Percentiles rank a stretch among this genome's conserved stretches.
These are phyloP conservation scores for Sporothrix variecibatus DNA, from an alignment of 2,329 filamentous ascomycete genomes.

Conservation along the genomic window DNA sequence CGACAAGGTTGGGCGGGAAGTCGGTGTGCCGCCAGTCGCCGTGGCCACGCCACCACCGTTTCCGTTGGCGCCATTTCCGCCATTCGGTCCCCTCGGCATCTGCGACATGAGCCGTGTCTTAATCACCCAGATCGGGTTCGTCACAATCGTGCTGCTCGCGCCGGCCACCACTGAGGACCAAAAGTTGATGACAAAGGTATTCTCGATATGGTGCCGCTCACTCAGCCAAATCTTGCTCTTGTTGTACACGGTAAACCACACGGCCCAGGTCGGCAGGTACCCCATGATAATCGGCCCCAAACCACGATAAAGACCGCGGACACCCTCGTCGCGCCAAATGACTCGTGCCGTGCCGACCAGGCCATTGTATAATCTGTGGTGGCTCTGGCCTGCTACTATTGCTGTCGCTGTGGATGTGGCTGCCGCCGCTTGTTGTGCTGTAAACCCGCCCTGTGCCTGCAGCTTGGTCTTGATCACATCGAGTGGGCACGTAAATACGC, in stretches of 20 bases:
- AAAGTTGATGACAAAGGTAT: conserved; percentile 76
- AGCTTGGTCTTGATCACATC: conserved; percentile 99
- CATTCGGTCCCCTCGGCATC: conserved; percentile 46
- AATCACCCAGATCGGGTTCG: conserved; percentile 99
- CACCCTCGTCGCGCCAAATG: conserved; percentile 85
- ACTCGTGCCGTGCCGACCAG: conserved; percentile 81
- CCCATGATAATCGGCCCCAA: conserved; percentile 92
- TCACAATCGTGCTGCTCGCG: conserved; percentile 87
- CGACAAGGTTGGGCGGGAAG: conserved; percentile 56
- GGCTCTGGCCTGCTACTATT: conserved; percentile 37
- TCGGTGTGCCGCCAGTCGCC: conserved; percentile 52
- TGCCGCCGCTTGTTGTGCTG: conserved; percentile 46
- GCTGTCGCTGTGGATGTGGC: conserved; percentile 38
- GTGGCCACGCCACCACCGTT: not conserved
- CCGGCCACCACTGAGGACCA: conserved; percentile 90
- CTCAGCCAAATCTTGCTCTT: conserved; percentile 28
- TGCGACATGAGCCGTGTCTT: conserved; percentile 98
- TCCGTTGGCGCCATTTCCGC: conserved; percentile 11
- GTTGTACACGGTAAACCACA: conserved; percentile 84
- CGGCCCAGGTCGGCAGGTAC: conserved; percentile 96
- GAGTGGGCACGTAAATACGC: conserved; percentile 91
- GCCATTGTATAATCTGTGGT: conserved; percentile 73
- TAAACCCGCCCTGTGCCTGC: conserved; percentile 88
- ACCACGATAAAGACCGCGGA: conserved; percentile 89
- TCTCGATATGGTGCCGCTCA: conserved; percentile 39